phyloP scores from a whole-genome alignment of 768 basidiomycete genomes.

The Boletellus sp. region DNA sequence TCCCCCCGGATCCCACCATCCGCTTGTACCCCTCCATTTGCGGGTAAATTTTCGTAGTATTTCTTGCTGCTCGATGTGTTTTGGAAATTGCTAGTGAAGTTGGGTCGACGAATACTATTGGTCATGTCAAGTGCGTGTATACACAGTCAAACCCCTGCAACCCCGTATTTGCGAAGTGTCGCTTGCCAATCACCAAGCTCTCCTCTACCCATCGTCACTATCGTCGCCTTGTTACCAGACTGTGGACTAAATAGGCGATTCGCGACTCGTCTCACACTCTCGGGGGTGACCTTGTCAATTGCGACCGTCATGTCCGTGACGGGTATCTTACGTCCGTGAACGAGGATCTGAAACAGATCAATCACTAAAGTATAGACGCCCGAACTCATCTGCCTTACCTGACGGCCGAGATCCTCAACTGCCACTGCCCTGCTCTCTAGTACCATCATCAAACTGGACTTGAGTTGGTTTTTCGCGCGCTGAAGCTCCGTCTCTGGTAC shows the following conservation, averaged over 20 bases:
- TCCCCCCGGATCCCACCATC: slow-evolving; percentile 58
- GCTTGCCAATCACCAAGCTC: slow-evolving; percentile 66
- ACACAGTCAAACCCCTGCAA: slow-evolving; percentile 35
- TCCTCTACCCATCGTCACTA: slow-evolving; percentile 81
- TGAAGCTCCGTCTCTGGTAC: slow-evolving; percentile 67
- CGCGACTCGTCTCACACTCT: slow-evolving; percentile 74
- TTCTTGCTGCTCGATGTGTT: neutral
- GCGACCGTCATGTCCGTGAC: slow-evolving; percentile 88
- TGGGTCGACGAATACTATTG: neutral
- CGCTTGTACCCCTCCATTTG: slow-evolving; percentile 63
- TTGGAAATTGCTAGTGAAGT: slow-evolving; percentile 1
- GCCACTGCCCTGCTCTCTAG: slow-evolving; percentile 82
- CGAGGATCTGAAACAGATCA: slow-evolving; percentile 54
- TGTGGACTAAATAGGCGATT: slow-evolving; percentile 66
- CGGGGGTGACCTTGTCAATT: slow-evolving; percentile 71
- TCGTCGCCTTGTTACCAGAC: slow-evolving; percentile 63
- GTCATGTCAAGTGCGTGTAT: too few species aligned
- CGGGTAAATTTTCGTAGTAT: slow-evolving; percentile 19
- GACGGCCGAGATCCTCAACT: slow-evolving; percentile 88
- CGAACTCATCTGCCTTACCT: slow-evolving; percentile 42
- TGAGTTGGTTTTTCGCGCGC: slow-evolving; percentile 94
- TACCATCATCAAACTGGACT: slow-evolving; percentile 91
- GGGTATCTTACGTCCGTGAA: slow-evolving; percentile 81
- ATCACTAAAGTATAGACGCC: neutral
- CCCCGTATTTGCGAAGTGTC: slow-evolving; percentile 66